These are phyloP conservation scores for Diaporthe destruens DNA, from an alignment of 2,329 filamentous ascomycete genomes.

Conservation along the genomic window DNA sequence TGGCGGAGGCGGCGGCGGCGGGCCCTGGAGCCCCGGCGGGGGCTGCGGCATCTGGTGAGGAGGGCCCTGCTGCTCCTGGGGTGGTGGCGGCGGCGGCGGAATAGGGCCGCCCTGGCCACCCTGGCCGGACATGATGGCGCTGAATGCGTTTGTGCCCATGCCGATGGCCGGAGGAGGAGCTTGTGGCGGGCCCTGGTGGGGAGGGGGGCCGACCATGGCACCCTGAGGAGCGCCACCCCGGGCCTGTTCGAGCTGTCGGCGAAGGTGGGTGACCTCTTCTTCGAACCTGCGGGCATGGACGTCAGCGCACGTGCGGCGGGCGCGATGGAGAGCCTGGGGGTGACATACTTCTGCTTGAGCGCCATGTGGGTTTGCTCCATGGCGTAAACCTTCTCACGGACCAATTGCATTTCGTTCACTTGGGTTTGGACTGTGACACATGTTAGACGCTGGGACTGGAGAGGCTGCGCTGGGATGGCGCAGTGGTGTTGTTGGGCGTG, in stretches of 20 bases:
- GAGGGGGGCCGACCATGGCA: slow-evolving; percentile 75
- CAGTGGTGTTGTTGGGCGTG: background rate
- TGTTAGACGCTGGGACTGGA: slow-evolving; percentile 42
- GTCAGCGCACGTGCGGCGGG: slow-evolving; percentile 40
- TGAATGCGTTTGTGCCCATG: slow-evolving; percentile 92
- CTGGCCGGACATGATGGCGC: slow-evolving; percentile 93
- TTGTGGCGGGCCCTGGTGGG: slow-evolving; percentile 83
- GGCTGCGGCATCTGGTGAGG: slow-evolving; percentile 80
- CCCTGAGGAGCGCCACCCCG: slow-evolving; percentile 72
- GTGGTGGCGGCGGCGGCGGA: slow-evolving; percentile 77
- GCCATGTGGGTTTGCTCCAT: slow-evolving; percentile 91
- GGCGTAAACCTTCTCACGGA: slow-evolving; percentile 91
- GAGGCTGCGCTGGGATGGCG: slow-evolving; percentile 22
- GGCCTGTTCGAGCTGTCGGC: slow-evolving; percentile 85
- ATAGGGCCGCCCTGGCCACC: slow-evolving; percentile 86
- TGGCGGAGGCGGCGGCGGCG: slow-evolving; percentile 69
- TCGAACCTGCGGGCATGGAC: slow-evolving; percentile 77
- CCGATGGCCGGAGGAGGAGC: slow-evolving; percentile 90
- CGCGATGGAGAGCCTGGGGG: no score
- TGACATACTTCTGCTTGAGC: slow-evolving; percentile 88
- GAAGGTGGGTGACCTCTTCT: slow-evolving; percentile 86
- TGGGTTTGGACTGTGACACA: slow-evolving; percentile 80
- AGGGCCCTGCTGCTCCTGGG: slow-evolving; percentile 66
- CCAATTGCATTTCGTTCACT: slow-evolving; percentile 94
- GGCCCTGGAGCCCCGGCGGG: slow-evolving; percentile 73